Base-by-base conservation (phyloP, 345 rosid genomes). In the Dovyalis caffra region DNA sequence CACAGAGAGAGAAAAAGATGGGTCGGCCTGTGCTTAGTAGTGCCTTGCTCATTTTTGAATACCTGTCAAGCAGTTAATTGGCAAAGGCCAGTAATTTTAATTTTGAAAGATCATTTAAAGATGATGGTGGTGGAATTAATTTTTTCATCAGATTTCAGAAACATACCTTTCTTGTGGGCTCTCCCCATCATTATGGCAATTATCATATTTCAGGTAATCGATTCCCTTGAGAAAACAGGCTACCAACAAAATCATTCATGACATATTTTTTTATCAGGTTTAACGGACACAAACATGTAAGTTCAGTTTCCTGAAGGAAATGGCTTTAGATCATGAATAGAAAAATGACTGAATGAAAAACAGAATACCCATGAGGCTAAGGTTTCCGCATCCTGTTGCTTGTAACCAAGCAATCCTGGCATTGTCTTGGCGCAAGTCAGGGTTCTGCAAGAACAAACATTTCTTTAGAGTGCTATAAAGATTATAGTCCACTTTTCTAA, bases 201-300 rank as follows among this genome's bases (percentile, higher is more conserved):
- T 62, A 62, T 62, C 66, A 62, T 62, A 62, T 18, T 62, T 62
- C 66, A 62, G 29, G 11, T 62, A 62, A 29, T 62, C 66, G 4
- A 29, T 29, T 8, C 34, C 66, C 66, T 62, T 31, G 26, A 57
- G n/a, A 57, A 20, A 57, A 20, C 6, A 20, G 25, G 7, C n/a
- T 18, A 3, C 10, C 0, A 57, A 57, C 2, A 8, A 23, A 3
- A 23, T 9, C 62, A 21, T 9, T 37, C 12, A 37, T 37, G 40
- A 6, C 10, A 11, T n/a, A 35, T 35, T 7, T 37, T 7, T 37
- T 37, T 37, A 37, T 1, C 10, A 37, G 40, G 40, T 37, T 8
- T 37, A 0, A 37, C 40, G 12, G 40, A 37, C 40, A 0, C 37
- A 0, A 9, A 37, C 40, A 7, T 1, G 40, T 9, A 6, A 37